phyloP scores from a whole-genome alignment of 208 protist species.

The Jaenimonas drosophilae region DNA sequence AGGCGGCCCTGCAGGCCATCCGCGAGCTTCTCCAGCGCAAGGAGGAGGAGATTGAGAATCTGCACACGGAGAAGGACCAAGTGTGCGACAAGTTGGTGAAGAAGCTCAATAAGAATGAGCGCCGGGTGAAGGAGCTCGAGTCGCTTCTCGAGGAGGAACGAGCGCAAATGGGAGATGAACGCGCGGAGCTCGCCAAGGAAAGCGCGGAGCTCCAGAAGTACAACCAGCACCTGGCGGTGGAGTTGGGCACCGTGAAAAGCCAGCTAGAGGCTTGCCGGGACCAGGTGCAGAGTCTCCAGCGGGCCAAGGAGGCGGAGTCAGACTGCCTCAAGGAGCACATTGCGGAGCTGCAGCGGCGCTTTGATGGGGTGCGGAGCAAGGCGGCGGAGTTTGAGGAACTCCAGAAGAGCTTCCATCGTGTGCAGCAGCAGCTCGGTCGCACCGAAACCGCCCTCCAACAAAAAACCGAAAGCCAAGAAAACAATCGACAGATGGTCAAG shows the following conservation, averaged over 20 bases:
- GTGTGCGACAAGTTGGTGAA: slow-evolving; percentile 85
- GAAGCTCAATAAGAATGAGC: slow-evolving; percentile 85
- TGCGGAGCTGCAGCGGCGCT: slow-evolving; percentile 29
- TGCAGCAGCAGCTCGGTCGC: slow-evolving; percentile 74
- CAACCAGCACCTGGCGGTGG: slow-evolving; percentile 80
- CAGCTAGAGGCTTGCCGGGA: slow-evolving; percentile 41
- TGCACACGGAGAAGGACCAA: slow-evolving; percentile 65
- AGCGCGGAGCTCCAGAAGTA: slow-evolving; percentile 50
- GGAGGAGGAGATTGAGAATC: slow-evolving; percentile 72
- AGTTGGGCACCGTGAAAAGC: slow-evolving; percentile 62
- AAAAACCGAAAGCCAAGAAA: slow-evolving; percentile 71
- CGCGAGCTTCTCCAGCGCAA: slow-evolving; percentile 74
- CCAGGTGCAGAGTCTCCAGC: slow-evolving; percentile 43
- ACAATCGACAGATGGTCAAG: slow-evolving; percentile 81
- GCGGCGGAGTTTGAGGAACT: slow-evolving; percentile 64
- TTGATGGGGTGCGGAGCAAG: slow-evolving; percentile 57
- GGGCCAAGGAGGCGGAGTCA: slow-evolving; percentile 68
- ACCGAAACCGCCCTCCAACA: slow-evolving; percentile 58
- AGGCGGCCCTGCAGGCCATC: slow-evolving; percentile 54
- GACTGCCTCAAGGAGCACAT: slow-evolving; percentile 61
- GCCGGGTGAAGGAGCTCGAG: slow-evolving; percentile 72
- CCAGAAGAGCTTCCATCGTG: slow-evolving; percentile 64
- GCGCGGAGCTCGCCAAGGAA: slow-evolving; percentile 47
- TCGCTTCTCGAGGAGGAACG: slow-evolving; percentile 67
- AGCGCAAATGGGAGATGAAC: slow-evolving; percentile 66